Base-by-base conservation (phyloP, 2,329 filamentous ascomycete species). In the Podosphaera fusca region DNA sequence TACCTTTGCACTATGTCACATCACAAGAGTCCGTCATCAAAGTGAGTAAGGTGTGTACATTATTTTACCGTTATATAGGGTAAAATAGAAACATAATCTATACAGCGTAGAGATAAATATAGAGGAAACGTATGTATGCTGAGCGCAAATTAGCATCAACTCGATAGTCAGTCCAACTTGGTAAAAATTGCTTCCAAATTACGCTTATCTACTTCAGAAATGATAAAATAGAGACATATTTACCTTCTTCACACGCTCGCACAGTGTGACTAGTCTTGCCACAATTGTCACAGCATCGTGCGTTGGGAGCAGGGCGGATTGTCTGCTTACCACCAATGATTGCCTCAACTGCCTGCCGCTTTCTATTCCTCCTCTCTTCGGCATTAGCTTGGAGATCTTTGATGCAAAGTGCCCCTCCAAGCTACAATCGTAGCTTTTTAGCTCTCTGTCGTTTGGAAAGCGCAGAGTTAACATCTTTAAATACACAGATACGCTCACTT, bases 371-470 rank as follows among this genome's bases (percentile, higher is more conserved):
- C n/a, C n/a, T 56, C 59, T 58, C 46, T 55, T 40, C n/a, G 59
- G 57, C 56, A 59, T 53, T 40, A 60, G 54, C 31, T 55, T 45
- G 36, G 59, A 57, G 55, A 59, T 51, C 58, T 60, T 58, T 10
- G 55, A 38, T 52, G 51, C 33, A 57, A 61, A 59, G 60, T 57
- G 53, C 55, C 40, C 49, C 55, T 57, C 58, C 60, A 58, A 58
- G 46, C 58, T 55, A 52, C 36, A 63, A 33, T 55, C 49, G 56
- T 34, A 42, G 56, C 40, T 59, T 62, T 63, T 61, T 58, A 56
- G 59, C 60, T 45, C 52, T 62, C n/a, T 55, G 53, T 40, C 56
- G 57, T 57, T 59, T 60, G 53, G 59, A 56, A 53, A 62, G 56
- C 21, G 60, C 58, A 56, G 56, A 49, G 52, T 62, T 59, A 31